A percentile compares a stretch with the other conserved stretches of the same genome.
Conservation (phyloP, 2,329 filamentous ascomycete species). For the Nemania bipapillata region DNA sequence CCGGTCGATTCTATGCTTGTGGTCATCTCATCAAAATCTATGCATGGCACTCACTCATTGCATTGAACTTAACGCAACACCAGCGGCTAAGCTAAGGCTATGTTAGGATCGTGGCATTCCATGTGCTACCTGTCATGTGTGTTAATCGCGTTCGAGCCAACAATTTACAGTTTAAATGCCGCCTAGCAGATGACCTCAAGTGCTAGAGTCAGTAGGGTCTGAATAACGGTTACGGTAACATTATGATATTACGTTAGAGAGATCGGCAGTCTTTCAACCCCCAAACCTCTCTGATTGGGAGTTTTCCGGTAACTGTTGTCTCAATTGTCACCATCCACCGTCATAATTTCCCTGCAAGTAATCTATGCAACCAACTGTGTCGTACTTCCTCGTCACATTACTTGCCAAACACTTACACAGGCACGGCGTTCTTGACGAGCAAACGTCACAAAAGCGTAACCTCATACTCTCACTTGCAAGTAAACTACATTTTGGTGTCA, state of each 20-base stretch:
- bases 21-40: conserved; percentile 6
- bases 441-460: conserved; percentile 20
- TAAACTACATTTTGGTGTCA: neutral
- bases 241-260: conserved; percentile 1
- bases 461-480: neutral
- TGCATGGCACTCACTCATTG: neutral
- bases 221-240: neutral
- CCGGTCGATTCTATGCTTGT: neutral
- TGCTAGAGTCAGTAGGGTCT: neutral
- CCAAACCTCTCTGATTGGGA: neutral
- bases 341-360: neutral
- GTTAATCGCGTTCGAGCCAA: neutral
- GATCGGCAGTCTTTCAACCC: neutral
- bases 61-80: neutral
- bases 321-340: neutral
- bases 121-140: conserved; percentile 17
- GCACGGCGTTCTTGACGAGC: neutral
- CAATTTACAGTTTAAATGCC: neutral
- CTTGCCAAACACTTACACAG: neutral
- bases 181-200: neutral
- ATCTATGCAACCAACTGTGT: conserved; percentile 12
- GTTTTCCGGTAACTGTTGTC: neutral
- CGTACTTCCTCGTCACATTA: neutral
- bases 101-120: neutral
- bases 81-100: neutral